phyloP scores from a whole-genome alignment of 768 basidiomycete genomes.

The Podaxis rugospora region DNA sequence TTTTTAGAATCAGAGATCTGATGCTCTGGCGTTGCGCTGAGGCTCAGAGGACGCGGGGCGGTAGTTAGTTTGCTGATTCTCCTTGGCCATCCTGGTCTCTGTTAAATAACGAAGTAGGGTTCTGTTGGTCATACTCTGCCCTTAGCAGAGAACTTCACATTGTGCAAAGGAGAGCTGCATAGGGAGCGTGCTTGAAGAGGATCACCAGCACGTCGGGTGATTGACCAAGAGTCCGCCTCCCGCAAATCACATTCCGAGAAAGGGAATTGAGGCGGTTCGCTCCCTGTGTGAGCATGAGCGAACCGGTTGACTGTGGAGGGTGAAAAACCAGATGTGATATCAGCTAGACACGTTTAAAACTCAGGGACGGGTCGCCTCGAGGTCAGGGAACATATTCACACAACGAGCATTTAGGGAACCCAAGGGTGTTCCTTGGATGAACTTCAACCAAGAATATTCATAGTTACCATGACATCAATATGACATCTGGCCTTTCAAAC shows the following conservation, averaged over 20 bases:
- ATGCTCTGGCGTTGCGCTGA: not conserved
- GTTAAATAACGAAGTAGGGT: not conserved
- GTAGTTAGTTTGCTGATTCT: not conserved
- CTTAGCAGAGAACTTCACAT: not conserved
- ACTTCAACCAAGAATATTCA: not conserved
- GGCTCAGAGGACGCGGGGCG: not conserved
- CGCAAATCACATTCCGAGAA: not conserved
- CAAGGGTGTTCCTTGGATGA: not conserved
- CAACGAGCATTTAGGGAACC: not conserved
- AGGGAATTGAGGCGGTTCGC: not conserved
- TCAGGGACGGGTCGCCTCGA: not conserved
- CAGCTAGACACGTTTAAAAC: not conserved
- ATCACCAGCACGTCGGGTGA: conserved; percentile 7
- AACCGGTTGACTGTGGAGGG: not conserved
- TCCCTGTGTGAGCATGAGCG: not conserved
- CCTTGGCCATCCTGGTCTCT: not conserved
- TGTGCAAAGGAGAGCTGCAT: not conserved
- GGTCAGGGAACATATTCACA: not conserved
- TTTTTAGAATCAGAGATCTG: not conserved
- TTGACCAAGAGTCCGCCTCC: not conserved
- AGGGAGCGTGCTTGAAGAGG: not conserved
- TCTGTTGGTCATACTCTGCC: not conserved
- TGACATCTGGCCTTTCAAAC: not conserved
- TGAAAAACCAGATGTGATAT: not conserved
- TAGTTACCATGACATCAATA: not conserved